Conservation (phyloP, 495 filamentous ascomycete genomes). For the Lasiosphaeria miniovina region DNA sequence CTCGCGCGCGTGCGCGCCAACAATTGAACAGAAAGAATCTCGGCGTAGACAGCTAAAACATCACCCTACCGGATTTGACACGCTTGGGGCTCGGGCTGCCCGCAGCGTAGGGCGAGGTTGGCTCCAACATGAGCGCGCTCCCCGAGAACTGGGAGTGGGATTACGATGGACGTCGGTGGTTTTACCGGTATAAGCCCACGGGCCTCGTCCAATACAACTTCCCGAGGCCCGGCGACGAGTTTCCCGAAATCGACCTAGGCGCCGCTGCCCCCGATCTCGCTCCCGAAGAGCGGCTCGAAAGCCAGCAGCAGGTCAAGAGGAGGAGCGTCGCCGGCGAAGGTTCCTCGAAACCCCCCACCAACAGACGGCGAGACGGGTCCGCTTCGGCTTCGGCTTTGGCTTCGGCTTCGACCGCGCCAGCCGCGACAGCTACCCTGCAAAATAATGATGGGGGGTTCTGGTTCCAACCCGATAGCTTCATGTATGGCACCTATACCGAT, state of each 20-base stretch:
- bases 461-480: constrained; percentile 42
- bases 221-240: constrained; percentile 49
- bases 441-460: constrained; percentile 18
- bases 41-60: no score
- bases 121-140: constrained; percentile 32
- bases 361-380: background rate
- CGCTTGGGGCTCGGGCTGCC: background rate
- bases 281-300: constrained; percentile 36
- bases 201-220: constrained; percentile 48
- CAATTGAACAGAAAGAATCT: no score
- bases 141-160: constrained; percentile 48
- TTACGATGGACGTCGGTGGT: constrained; percentile 49
- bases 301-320: constrained; percentile 34
- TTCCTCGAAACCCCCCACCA: constrained; percentile 1
- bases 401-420: constrained; percentile 11
- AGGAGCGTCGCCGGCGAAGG: constrained; percentile 22
- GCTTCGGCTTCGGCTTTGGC: constrained; percentile 8
- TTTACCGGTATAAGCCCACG: constrained; percentile 45
- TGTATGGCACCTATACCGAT: constrained; percentile 38
- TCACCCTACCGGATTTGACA: no score
- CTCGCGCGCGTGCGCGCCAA: no score
- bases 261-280: constrained; percentile 33
- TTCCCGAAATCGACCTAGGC: constrained; percentile 41
- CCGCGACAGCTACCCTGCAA: constrained; percentile 16
- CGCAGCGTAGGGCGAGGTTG: background rate